Evolutionary conservation across 257 asterid species (phyloP), one percentile per base, ranked within the genome.

Genomic region (Solanum megistacrolobum): DNA sequence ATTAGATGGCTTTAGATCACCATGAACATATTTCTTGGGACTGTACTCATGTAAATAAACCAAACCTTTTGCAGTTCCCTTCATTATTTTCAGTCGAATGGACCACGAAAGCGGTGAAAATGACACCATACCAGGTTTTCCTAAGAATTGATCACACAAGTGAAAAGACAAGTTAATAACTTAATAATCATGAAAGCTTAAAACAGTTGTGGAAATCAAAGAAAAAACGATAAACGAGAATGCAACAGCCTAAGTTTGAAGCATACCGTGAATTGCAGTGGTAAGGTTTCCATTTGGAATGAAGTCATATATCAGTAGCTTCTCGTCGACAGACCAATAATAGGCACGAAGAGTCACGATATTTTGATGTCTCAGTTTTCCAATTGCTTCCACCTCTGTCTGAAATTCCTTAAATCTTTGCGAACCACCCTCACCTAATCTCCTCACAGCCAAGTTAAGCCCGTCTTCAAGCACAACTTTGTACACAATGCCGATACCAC

Each of bases 281-380:
- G 93, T 88, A 83, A 97, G 99, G 94, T 96, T 96, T 69, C 98
- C 99, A 78, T 97, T 96, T 5, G 96, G 95, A 29, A 94, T 86
- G 88, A 91, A 94, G 58, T 97, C 98, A 65, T 96, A 94, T 84
- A 97, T 96, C 72, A 97, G 91, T 7, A 96, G 94, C 93, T 97
- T 97, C 92, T 97, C 99, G 38, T 97, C 99, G 32, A 92, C 96
- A 1, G 99, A 96, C 99, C 98, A 97, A 88, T 97, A 97, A 87
- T 97, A 97, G 68, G 99, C 99, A 87, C 94, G 90, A 6, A 97
- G 97, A 13, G 95, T 93, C 12, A 89, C 96, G 1, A 97, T 76
- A 89, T 96, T 94, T 1, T 94, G 98, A 89, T 97, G 99, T n/a
- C 93, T 93, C 10, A 96, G 91, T 92, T 96, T 97, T 38, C 98